These are phyloP conservation scores for Fragilaria radians DNA, from an alignment of 108 stramenopile genomes.

Conservation along the genomic window DNA sequence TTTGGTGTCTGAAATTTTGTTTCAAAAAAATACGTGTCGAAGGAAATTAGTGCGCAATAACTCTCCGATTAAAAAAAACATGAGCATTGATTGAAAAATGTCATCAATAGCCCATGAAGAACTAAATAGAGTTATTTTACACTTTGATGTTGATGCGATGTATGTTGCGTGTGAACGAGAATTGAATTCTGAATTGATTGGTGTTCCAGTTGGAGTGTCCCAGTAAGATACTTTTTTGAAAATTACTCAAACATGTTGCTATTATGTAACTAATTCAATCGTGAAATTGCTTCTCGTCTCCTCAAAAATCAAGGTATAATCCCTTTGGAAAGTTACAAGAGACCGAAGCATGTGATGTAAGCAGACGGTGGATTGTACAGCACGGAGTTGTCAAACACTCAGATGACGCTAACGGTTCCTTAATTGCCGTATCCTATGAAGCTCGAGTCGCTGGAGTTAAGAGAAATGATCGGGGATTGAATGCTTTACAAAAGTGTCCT, in stretches of 20 bases:
- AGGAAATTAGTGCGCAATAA: no score
- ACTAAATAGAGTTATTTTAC: constrained; percentile 8
- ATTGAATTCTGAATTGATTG: constrained; percentile 6
- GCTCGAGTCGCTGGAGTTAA: constrained; percentile 35
- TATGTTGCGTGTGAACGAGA: constrained; percentile 26
- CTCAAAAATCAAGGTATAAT: constrained; percentile 20
- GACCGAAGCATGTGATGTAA: constrained; percentile 4
- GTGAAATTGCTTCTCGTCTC: no score
- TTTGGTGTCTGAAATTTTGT: no score
- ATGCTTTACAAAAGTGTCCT: constrained; percentile 30
- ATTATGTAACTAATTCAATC: no score
- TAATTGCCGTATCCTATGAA: constrained; percentile 46
- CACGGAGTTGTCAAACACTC: neutral
- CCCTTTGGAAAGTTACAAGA: constrained; percentile 19
- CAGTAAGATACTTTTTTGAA: no score
- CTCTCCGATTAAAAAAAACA: no score
- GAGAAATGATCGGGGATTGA: constrained; percentile 27
- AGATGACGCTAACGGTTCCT: constrained; percentile 11
- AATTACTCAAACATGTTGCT: no score
- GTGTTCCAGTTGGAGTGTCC: constrained; percentile 12
- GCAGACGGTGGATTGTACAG: constrained; percentile 1
- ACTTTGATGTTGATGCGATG: constrained; percentile 27
- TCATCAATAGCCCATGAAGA: no score
- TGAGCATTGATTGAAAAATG: no score
- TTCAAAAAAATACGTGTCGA: no score